Percentiles rank a stretch among this genome's conserved stretches.
These are phyloP conservation scores for Pseudogymnoascus sp. DNA, from an alignment of 2,329 filamentous ascomycete species.

Conservation along the genomic window DNA sequence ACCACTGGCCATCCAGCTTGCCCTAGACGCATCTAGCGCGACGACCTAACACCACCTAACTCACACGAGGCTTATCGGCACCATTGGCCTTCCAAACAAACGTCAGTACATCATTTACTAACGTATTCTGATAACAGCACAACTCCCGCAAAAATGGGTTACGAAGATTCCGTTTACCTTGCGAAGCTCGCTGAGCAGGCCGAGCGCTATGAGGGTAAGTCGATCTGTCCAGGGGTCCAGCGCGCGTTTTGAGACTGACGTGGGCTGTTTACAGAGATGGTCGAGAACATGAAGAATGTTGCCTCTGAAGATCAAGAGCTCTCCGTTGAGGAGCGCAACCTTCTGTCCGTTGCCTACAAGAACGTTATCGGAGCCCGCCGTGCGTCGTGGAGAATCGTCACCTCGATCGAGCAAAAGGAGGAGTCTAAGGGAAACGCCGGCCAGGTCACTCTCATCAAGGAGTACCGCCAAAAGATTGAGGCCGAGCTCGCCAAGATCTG, in stretches of 20 bases:
- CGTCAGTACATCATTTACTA: slow-evolving; percentile 6
- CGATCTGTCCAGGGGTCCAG: slow-evolving; percentile 19
- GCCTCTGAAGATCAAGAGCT: slow-evolving; percentile 81
- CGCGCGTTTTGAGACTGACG: slow-evolving; percentile 6
- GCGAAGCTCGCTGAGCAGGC: slow-evolving; percentile 99
- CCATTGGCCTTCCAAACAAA: slow-evolving; percentile 4
- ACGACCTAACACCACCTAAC: slow-evolving; percentile 5
- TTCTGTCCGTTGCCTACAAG: slow-evolving; percentile 99
- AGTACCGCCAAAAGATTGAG: slow-evolving; percentile 98
- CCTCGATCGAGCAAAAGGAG: slow-evolving; percentile 99
- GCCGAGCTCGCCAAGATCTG: slow-evolving; percentile 94
- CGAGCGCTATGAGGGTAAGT: slow-evolving; percentile 97
- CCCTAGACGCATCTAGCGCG: slow-evolving; percentile 5
- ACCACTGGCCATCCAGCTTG: neutral
- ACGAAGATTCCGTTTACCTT: slow-evolving; percentile 98
- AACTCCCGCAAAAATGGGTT: slow-evolving; percentile 71
- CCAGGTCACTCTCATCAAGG: slow-evolving; percentile 88
- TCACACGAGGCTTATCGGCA: slow-evolving; percentile 1
- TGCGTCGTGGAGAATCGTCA: slow-evolving; percentile 99
- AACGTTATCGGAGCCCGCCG: slow-evolving; percentile 97
- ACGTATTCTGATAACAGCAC: slow-evolving; percentile 4
- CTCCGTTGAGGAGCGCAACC: slow-evolving; percentile 95
- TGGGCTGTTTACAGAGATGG: slow-evolving; percentile 66
- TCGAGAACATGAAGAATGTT: slow-evolving; percentile 99
- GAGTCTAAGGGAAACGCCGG: slow-evolving; percentile 96